Percentiles rank a stretch among this genome's conserved stretches.
These are phyloP conservation scores for Nadsonia starkeyi-henricii DNA, from an alignment of 1,139 yeast species.

Conservation along the genomic window DNA sequence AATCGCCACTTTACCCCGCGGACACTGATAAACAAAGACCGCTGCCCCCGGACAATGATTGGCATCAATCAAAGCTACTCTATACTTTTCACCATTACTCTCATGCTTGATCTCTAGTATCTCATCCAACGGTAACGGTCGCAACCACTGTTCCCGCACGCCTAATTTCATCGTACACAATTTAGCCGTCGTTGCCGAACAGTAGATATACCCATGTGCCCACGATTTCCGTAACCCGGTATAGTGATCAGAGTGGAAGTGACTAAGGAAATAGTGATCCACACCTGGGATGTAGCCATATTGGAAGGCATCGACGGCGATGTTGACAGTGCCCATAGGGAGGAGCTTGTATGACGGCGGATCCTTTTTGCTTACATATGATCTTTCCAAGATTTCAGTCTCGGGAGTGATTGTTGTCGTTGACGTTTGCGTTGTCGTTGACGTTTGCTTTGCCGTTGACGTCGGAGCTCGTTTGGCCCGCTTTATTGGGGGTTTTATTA, in stretches of 20 bases:
- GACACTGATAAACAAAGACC: constrained; percentile 41
- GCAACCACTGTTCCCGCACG: constrained; percentile 39
- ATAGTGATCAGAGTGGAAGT: constrained; percentile 89
- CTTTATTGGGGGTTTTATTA: constrained; percentile 8
- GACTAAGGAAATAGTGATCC: constrained; percentile 28
- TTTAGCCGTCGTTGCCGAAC: constrained; percentile 54
- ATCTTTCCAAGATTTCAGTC: neutral
- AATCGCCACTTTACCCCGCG: constrained; percentile 27
- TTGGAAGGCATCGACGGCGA: constrained; percentile 29
- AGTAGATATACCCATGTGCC: constrained; percentile 54
- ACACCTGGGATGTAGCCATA: constrained; percentile 25
- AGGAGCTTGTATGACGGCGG: constrained; percentile 26
- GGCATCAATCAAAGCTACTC: constrained; percentile 60
- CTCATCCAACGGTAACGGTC: constrained; percentile 31
- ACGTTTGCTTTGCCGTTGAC: constrained; percentile 4
- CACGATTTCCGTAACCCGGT: constrained; percentile 72
- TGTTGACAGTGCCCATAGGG: constrained; percentile 15
- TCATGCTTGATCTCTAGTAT: too few species aligned
- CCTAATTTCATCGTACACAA: constrained; percentile 41
- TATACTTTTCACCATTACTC: constrained; percentile 29
- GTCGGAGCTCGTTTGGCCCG: neutral
- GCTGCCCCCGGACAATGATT: constrained; percentile 96
- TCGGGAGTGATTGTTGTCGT: constrained; percentile 1
- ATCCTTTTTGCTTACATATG: constrained; percentile 4
- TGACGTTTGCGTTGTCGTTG: constrained; percentile 3